Evolutionary conservation across 2,329 filamentous ascomycete species (phyloP).

Genomic region (Thermochaetoides dissita): DNA sequence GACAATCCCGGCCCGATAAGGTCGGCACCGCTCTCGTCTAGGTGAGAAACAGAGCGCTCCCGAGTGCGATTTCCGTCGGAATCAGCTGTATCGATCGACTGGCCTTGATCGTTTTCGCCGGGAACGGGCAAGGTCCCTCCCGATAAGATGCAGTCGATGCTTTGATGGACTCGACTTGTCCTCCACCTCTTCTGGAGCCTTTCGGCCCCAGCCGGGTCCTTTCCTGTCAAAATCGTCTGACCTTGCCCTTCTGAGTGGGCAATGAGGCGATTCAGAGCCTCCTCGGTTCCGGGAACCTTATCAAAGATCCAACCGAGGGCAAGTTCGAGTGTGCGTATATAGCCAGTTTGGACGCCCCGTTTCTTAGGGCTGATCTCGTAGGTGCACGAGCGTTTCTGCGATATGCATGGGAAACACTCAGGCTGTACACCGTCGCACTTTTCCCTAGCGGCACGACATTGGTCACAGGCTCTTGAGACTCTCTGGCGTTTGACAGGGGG

Average conservation of each 20-base stretch:
- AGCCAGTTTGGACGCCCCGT: slow-evolving; percentile 65
- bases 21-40: background rate
- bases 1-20: background rate
- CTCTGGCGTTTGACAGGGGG: slow-evolving; percentile 42
- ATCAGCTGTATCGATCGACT: slow-evolving; percentile 20
- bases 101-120: slow-evolving; percentile 19
- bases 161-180: slow-evolving; percentile 45
- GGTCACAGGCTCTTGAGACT: slow-evolving; percentile 56
- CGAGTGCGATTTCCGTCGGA: slow-evolving; percentile 19
- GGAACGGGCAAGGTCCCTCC: slow-evolving; percentile 23
- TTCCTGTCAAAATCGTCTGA: slow-evolving; percentile 35
- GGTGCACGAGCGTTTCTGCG: slow-evolving; percentile 50
- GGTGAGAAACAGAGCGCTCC: background rate
- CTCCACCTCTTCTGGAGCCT: slow-evolving; percentile 49
- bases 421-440: slow-evolving; percentile 60
- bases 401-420: slow-evolving; percentile 50
- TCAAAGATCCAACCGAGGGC: slow-evolving; percentile 54
- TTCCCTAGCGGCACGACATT: slow-evolving; percentile 52
- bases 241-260: slow-evolving; percentile 27
- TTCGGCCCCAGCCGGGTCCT: slow-evolving; percentile 37
- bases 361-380: slow-evolving; percentile 64
- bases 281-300: slow-evolving; percentile 44
- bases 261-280: slow-evolving; percentile 40
- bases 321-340: slow-evolving; percentile 59
- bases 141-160: slow-evolving; percentile 49